phyloP scores from a whole-genome alignment of 768 basidiomycete genomes.

The Holtermanniella nyarrowii region DNA sequence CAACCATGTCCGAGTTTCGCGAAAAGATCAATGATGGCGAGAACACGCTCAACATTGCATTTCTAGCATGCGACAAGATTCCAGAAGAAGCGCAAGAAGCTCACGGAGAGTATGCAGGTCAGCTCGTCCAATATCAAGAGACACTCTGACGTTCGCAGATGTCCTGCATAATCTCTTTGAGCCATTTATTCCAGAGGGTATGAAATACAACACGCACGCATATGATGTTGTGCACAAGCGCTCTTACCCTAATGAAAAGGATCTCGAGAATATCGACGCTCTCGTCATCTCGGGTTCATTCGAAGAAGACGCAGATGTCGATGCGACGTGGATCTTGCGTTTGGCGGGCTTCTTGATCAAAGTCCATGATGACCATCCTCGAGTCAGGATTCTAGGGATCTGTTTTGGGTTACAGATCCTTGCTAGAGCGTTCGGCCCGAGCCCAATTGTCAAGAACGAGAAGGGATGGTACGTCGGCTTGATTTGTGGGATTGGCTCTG shows the following conservation, averaged over 20 bases:
- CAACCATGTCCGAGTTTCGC: not conserved
- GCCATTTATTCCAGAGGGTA: constrained; percentile 17
- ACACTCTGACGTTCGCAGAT: constrained; percentile 6
- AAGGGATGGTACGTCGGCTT: constrained; percentile 21
- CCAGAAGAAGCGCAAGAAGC: constrained; percentile 10
- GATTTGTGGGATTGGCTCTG: not conserved
- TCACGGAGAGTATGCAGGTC: constrained; percentile 19
- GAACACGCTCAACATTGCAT: constrained; percentile 16
- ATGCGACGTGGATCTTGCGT: constrained; percentile 25
- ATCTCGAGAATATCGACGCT: constrained; percentile 21
- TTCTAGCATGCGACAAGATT: constrained; percentile 26
- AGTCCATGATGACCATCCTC: constrained; percentile 23
- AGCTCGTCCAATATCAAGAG: not conserved
- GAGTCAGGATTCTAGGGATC: constrained; percentile 22
- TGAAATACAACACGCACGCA: constrained; percentile 14
- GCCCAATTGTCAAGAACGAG: constrained; percentile 16
- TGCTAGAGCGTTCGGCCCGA: constrained; percentile 24
- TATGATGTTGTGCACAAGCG: constrained; percentile 25
- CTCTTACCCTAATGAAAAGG: constrained; percentile 22
- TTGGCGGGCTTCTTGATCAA: constrained; percentile 26
- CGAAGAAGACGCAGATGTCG: constrained; percentile 26
- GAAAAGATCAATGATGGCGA: not conserved
- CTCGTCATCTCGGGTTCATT: constrained; percentile 26
- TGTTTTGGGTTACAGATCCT: constrained; percentile 29
- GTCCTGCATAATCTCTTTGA: constrained; percentile 28